These are phyloP conservation scores for Quercus rubra DNA, from an alignment of 306 rosid species.

Conservation along the genomic window DNA sequence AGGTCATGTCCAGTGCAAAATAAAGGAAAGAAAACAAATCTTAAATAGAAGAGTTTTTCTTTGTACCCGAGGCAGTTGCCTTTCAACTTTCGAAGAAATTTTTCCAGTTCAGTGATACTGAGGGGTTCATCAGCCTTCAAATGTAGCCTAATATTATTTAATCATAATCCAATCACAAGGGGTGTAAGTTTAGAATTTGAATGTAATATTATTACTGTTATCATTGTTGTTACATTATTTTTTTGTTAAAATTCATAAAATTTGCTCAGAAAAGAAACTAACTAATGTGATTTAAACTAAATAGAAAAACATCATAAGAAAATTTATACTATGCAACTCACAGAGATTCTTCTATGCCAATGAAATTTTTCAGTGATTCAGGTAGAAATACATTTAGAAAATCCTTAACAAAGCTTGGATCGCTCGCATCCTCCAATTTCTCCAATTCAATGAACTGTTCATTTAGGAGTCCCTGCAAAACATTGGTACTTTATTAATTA, in stretches of 20 bases:
- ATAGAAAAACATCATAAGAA: no score
- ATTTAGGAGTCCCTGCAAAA: slow-evolving; percentile 6
- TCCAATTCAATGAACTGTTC: slow-evolving; percentile 26
- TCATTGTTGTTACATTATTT: neutral
- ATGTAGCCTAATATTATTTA: neutral
- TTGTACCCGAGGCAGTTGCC: no score
- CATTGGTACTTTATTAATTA: no score
- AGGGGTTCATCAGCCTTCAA: neutral
- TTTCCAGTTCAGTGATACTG: no score
- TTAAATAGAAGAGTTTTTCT: no score
- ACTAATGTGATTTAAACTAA: neutral
- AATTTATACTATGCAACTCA: slow-evolving; percentile 12
- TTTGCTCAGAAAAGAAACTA: neutral
- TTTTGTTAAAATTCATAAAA: no score
- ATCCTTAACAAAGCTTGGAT: slow-evolving; percentile 34
- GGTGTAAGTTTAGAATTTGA: neutral
- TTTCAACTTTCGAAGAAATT: no score
- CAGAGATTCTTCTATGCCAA: slow-evolving; percentile 24
- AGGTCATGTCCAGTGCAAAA: no score
- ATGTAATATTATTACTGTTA: neutral
- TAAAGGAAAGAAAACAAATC: no score
- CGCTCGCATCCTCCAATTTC: slow-evolving; percentile 11
- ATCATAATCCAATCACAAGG: neutral
- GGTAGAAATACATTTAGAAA: slow-evolving; percentile 17
- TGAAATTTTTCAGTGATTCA: slow-evolving; percentile 20